phyloP scores from a whole-genome alignment of 495 filamentous ascomycete genomes.

The Penicillium lividum region DNA sequence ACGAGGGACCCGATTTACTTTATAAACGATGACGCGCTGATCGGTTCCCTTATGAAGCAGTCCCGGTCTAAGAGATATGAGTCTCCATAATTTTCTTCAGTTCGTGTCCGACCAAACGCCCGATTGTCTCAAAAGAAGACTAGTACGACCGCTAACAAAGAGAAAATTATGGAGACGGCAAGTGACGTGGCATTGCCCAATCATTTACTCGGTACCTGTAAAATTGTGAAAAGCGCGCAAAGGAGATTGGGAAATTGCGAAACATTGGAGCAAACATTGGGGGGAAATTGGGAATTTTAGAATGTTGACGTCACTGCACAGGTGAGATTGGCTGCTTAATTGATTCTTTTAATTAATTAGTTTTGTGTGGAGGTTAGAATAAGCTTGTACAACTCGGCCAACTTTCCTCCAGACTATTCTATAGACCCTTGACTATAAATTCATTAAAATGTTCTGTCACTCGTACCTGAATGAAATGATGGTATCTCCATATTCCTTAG shows the following conservation, averaged over 20 bases:
- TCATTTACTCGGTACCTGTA: neutral
- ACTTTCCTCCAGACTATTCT: neutral
- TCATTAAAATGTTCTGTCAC: no score
- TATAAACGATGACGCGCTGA: constrained; percentile 14
- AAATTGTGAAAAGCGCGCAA: neutral
- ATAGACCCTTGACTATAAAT: no score
- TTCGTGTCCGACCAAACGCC: constrained; percentile 1
- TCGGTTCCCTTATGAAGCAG: constrained; percentile 21
- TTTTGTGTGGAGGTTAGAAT: neutral
- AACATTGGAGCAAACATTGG: neutral
- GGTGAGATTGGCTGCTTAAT: neutral
- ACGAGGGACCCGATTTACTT: constrained; percentile 8
- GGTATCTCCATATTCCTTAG: no score
- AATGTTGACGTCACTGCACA: neutral
- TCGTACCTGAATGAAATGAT: no score
- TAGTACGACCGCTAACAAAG: neutral
- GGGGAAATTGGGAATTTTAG: neutral
- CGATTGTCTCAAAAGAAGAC: constrained; percentile 5
- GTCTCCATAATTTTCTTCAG: constrained; percentile 1
- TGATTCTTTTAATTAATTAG: no score
- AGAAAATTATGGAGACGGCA: neutral
- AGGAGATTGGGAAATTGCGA: no score
- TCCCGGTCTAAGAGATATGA: constrained; percentile 10
- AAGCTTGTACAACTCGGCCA: neutral
- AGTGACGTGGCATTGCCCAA: constrained; percentile 6